Base-by-base conservation (phyloP, 2,329 filamentous ascomycete species). In the Calonectria honghensis region DNA sequence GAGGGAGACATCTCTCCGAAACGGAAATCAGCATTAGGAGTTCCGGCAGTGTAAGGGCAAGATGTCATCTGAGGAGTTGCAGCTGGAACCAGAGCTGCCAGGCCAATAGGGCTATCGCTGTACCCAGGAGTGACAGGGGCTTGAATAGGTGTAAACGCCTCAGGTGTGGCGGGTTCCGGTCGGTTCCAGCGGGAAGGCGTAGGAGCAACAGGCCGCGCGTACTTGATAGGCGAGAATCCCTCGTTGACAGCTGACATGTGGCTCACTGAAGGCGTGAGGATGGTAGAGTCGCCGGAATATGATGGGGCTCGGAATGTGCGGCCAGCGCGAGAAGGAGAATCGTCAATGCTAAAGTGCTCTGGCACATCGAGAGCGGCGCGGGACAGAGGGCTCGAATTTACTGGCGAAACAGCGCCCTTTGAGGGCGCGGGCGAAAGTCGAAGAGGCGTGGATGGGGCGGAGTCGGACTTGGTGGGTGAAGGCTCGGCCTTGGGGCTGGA, bases 381-480 rank as follows among this genome's bases (percentile, higher is more conserved):
- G 3, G 75, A 67, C 13, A 76, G 45, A 50, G 78, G 77, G 64
- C 74, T 79, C 18, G 77, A 76, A 27, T 73, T 72, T 29, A 61
- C 67, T 32, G 57, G 57, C 7, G 68, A 39, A 41, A 50, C 18
- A 6, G 32, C 35, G 5, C 31, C 45, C 57, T 63, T 63, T 9
- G 68, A 51, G 0, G 77, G 77, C 20, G 69, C 77, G 1, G 79
- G 72, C 20, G 75, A 72, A 11, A 68, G 76, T 32, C 71, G 76
- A 7, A 81, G 69, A 5, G 81, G 80, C 2, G 83, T 80, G 11
- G 82, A 81, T 3, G 82, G 82, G 1, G 76, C 70, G 24, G 78
- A 78, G 6, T 75, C 69, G 4, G 82, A 81, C 76, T 85, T 85
- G 54, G 70, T 80, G 13, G 84, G 84, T 39, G 84, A 85, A 7